Conservation (phyloP, 495 filamentous ascomycete genomes). For the Bombardia bombarda region DNA sequence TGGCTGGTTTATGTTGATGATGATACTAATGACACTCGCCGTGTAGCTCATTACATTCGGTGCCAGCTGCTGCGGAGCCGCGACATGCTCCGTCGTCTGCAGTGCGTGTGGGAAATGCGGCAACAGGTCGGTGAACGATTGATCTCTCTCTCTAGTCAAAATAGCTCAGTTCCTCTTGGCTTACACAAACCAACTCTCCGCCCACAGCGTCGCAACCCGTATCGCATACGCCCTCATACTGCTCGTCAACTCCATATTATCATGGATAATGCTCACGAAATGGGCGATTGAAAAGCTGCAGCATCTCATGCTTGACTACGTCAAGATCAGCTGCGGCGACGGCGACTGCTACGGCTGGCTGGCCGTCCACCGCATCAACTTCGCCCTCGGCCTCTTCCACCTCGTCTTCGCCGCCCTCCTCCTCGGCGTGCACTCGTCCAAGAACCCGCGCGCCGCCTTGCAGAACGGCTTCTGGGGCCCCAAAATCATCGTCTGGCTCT, state of each 20-base stretch:
- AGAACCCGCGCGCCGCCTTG: slow-evolving; percentile 75
- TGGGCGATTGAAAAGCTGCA: slow-evolving; percentile 97
- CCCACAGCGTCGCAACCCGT: slow-evolving; percentile 78
- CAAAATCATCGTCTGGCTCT: slow-evolving; percentile 73
- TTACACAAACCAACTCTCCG: neutral
- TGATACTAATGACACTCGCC: slow-evolving; percentile 1
- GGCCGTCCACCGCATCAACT: slow-evolving; percentile 95
- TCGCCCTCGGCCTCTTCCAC: slow-evolving; percentile 92
- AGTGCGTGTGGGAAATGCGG: slow-evolving; percentile 93
- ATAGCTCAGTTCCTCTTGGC: no score
- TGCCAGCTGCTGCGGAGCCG: slow-evolving; percentile 88
- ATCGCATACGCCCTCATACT: slow-evolving; percentile 97
- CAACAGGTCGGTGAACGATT: slow-evolving; percentile 58
- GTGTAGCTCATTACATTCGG: slow-evolving; percentile 63
- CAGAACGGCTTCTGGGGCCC: slow-evolving; percentile 94
- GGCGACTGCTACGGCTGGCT: slow-evolving; percentile 93
- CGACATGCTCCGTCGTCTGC: slow-evolving; percentile 89
- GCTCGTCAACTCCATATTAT: slow-evolving; percentile 88
- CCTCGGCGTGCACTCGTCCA: slow-evolving; percentile 79
- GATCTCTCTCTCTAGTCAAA: neutral
- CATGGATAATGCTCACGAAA: slow-evolving; percentile 98
- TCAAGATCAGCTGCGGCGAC: slow-evolving; percentile 83
- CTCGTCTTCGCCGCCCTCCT: slow-evolving; percentile 74
- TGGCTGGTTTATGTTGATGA: neutral
- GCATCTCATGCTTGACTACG: slow-evolving; percentile 85